Evolutionary conservation across 2,329 filamentous ascomycete species (phyloP), one percentile per base, ranked within the genome.

Genomic region (Botrytis medusae): DNA sequence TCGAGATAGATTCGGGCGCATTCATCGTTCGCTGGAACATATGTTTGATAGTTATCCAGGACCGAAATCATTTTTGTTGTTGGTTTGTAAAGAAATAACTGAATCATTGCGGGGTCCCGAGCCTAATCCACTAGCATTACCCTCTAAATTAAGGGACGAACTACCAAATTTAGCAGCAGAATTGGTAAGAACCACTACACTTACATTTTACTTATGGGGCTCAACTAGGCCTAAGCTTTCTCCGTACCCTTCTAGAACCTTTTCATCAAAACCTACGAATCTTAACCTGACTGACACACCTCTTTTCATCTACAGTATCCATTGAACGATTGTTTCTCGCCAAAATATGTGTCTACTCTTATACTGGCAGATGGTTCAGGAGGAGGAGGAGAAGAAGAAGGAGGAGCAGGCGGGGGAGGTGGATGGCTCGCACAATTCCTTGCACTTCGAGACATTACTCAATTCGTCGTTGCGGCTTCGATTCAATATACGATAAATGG

Each of bases 1-100:
- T 22, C 80, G 81, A 60, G 82, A 83, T 37, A 79, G 83, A 44
- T 83, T 83, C 74, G 78, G 80, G 9, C 82, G 82, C 1, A 79
- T 84, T 48, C 82, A 84, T 74, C 77, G 81, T 16, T 78, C 80
- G 7, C 74, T 84, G 22, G 83, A 84, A 63, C 80, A 79, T 46
- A 75, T 84, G 20, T 83, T 82, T 68, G 83, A 84, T 74, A 82
- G 80, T 71, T 84, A 83, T 74, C 81, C 82, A 5, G 81, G 80
- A 1, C 78, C 80, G 10, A 82, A 82, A 73, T 82, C 82, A 0
- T 83, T 84, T 71, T 77, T 83, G 32, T 78, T 84, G n/a, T 75
- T 79, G 42, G 78, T 82, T 16, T 83, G 82, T 74, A 82, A 80
- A 74, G 83, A 84, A 67, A 77, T 83, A 6, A 81, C 82, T 2